Base-by-base conservation (phyloP, 2,329 filamentous ascomycete genomes). In the Nemania sp. region DNA sequence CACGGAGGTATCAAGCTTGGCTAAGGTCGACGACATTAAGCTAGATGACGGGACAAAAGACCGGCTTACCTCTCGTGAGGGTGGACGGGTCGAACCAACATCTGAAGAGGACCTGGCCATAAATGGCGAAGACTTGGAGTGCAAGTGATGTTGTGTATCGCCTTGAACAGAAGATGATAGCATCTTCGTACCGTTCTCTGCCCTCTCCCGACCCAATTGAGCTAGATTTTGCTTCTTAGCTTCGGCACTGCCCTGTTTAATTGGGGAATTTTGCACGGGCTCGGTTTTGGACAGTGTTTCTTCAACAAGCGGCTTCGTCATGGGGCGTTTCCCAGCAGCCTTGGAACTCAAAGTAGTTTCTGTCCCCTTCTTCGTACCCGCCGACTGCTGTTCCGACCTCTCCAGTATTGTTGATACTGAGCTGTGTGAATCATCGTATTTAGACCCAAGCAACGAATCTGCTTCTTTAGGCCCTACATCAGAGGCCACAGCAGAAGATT, bases 321-420 rank as follows among this genome's bases (percentile, higher is more conserved):
- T 75, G 10, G 80, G 79, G 49, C 76, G 78, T 63, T 85, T 85
- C 2, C 81, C 82, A 11, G 77, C 75, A 20, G 80, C 78, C 66
- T 83, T 84, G 15, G 76, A 73, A 63, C 79, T 82, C 56, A 75
- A 49, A 1, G 58, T 57, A 17, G 37, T 51, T 32, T 29, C 57
- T 37, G 68, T 63, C 20, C 57, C 62, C 13, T 65, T 67, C 18
- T 53, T 63, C 13, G 52, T 46, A 15, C 37, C 39, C 9, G 49
- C 46, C 12, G 50, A 15, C 29, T 57, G 46, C n/a, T 53, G 57
- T 58, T 68, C 52, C 20, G 67, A 43, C 12, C 61, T 69, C 55
- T 78, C 75, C 10, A 62, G 59, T 55, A 73, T 72, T 34, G 72
- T 72, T 21, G 59, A 59, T 4, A 62, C 71, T 64, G 57, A 65